A percentile compares a stretch with the other conserved stretches of the same genome.
Conservation (phyloP, 805 yeast genomes). For the Metschnikowia continentalis region DNA sequence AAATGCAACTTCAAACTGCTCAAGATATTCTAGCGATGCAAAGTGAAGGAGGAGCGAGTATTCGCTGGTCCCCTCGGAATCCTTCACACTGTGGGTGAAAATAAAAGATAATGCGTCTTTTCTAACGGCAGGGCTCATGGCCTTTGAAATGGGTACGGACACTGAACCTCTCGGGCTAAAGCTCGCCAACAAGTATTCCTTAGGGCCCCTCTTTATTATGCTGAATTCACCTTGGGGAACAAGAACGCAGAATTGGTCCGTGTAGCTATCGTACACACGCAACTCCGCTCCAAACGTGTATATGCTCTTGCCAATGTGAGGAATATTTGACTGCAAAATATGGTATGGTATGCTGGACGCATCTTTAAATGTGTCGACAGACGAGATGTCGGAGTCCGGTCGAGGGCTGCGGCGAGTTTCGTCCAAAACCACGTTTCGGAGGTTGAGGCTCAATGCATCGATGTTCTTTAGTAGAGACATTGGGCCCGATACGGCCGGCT, state of each 20-base stretch:
- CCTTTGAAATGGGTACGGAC: constrained; percentile 28
- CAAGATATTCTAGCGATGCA: constrained; percentile 32
- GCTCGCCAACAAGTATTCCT: constrained; percentile 51
- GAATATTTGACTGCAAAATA: constrained; percentile 6
- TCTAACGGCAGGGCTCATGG: constrained; percentile 65
- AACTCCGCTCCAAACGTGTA: constrained; percentile 35
- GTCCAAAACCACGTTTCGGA: background rate
- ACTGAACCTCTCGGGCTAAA: constrained; percentile 8
- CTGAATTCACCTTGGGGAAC: constrained; percentile 28
- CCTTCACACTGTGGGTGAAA: constrained; percentile 47
- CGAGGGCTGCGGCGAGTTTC: background rate
- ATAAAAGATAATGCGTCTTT: constrained; percentile 53
- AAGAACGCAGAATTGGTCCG: constrained; percentile 45
- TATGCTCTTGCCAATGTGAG: constrained; percentile 18
- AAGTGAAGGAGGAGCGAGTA: constrained; percentile 67
- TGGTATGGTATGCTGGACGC: constrained; percentile 16
- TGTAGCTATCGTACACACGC: constrained; percentile 52
- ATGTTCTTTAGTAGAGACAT: constrained; percentile 1
- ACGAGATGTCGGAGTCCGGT: constrained; percentile 6
- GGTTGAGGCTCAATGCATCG: constrained; percentile 1
- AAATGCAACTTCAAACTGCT: constrained; percentile 49
- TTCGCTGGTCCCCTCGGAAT: constrained; percentile 20
- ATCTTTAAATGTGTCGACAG: constrained; percentile 17
- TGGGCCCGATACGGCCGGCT: background rate
- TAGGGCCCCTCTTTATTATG: constrained; percentile 27